Base-by-base conservation (phyloP, 2,329 filamentous ascomycete genomes). In the Moelleriella libera region DNA sequence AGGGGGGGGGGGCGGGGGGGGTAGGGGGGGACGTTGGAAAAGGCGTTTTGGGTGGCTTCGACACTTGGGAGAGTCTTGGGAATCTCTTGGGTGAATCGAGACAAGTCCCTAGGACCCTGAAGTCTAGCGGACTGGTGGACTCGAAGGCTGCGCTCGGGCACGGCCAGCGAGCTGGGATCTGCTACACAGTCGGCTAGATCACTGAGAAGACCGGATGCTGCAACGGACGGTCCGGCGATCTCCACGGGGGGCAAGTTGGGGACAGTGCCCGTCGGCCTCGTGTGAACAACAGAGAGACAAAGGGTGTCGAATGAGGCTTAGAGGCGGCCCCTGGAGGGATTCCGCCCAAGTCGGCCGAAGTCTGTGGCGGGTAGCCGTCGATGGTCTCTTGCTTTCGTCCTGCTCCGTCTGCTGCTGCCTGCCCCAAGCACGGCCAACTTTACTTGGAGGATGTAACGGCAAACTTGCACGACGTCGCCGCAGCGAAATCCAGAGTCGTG, bases 161-260 rank as follows among this genome's bases (percentile, higher is more conserved):
- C 46, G 41, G 46, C n/a, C n/a, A n/a, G 42, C 46, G 39, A 41
- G 44, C 51, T 47, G 48, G 53, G 46, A 50, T 52, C 47, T 50
- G 48, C 45, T 50, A 52, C 52, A 54, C 48, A 51, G 50, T 45
- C 48, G 52, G 49, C 51, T 51, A 52, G 50, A 52, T 49, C 48
- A 45, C 41, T 30, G 51, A 37, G 40, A 47, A 50, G 43, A 43
- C 48, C 44, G 47, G 48, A 49, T 48, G 47, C 41, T 50, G 51
- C 42, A 49, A 48, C 47, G 44, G 40, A 49, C 45, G 48, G 43
- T 46, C 46, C 44, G 50, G 51, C 50, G 51, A 53, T 54, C 51
- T 50, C 28, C 41, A 46, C 41, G 40, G 28, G 41, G 44, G 48
- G 43, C 39, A 43, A 30, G 9, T 30, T 43, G 34, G 31, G 37